These are phyloP conservation scores for Ambrosia artemisiifolia DNA, from an alignment of 129 eudicot species.

Conservation along the genomic window DNA sequence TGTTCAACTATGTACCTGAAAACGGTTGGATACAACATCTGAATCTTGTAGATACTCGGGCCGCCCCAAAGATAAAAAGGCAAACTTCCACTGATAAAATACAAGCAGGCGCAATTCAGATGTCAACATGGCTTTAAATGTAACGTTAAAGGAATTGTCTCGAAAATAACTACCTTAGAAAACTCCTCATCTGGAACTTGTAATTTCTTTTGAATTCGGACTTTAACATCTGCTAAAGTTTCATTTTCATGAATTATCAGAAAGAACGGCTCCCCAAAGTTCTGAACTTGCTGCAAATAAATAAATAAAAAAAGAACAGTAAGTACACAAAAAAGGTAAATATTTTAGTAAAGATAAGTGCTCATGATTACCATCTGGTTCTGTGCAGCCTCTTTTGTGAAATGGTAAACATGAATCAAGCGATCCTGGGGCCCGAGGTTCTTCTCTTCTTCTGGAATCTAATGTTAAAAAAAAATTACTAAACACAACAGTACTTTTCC, in stretches of 20 bases:
- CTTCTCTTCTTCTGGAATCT: conserved; percentile 97
- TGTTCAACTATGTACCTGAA: conserved; percentile 54
- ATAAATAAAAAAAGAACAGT: neutral
- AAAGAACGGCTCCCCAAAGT: conserved; percentile 94
- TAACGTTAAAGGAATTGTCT: neutral
- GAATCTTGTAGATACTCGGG: conserved; percentile 87
- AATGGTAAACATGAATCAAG: conserved; percentile 92
- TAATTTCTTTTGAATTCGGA: conserved; percentile 77
- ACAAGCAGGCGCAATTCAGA: neutral
- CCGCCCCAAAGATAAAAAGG: conserved; percentile 73
- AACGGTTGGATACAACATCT: conserved; percentile 73
- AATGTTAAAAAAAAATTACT: neutral
- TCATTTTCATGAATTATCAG: conserved; percentile 79
- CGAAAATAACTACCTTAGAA: conserved; percentile 50
- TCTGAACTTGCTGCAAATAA: conserved; percentile 65
- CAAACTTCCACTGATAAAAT: conserved; percentile 78
- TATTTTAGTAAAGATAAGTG: neutral
- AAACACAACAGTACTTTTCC: neutral
- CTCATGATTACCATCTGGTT: conserved; percentile 68
- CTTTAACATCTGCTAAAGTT: conserved; percentile 76
- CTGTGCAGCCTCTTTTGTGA: conserved; percentile 83
- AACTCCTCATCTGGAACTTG: conserved; percentile 85
- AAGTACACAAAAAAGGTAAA: neutral
- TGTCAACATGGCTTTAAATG: neutral
- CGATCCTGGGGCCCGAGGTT: conserved; percentile 75